Evolutionary conservation across 2,329 filamentous ascomycete species (phyloP), one percentile per base, ranked within the genome.

Genomic region (Neospermospora avenae): DNA sequence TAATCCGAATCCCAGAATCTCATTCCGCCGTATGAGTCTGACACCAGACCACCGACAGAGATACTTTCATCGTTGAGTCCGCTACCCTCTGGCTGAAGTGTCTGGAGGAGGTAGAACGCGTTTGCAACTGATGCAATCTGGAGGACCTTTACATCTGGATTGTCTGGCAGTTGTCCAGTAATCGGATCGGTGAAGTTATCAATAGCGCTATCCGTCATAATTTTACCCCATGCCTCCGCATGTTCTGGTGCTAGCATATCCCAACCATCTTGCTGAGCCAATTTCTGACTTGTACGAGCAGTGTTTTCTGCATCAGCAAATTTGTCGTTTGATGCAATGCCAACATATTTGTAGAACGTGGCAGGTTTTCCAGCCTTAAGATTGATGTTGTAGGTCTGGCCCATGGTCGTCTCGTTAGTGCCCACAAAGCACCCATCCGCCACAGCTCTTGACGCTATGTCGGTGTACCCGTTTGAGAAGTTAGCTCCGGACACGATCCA

Each of bases 261-360:
- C 65, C 82, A 90, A 0, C 87, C 88, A 31, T 74, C 74, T 4
- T 73, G 67, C 57, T 78, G 75, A 41, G 78, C 86, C 1, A 74
- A 71, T 5, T 76, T 68, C 0, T 82, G 84, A 1, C 85, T 86
- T 5, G 78, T 70, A 59, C 77, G 77, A 1, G 88, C 88, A 1
- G 79, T 77, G 20, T 71, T 67, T 59, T 81, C 75, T 0, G 87
- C 82, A 63, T 87, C 74, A 0, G 74, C 62, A 68, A 90, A 91
- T 0, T 85, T 87, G 71, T 91, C 88, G 0, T 81, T 82, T 1
- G 87, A 89, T 3, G 88, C 87, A 52, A 79, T 81, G 28, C 88
- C 88, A 16, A 91, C 79, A 65, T 81, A 90, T 68, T 91, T 91
- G 49, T 79, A 82, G 48, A 90, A 73, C 1, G 77, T 81, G 3